These are phyloP conservation scores for Oryza meridionalis DNA, from an alignment of 176 grass and related monocot species.

Conservation along the genomic window DNA sequence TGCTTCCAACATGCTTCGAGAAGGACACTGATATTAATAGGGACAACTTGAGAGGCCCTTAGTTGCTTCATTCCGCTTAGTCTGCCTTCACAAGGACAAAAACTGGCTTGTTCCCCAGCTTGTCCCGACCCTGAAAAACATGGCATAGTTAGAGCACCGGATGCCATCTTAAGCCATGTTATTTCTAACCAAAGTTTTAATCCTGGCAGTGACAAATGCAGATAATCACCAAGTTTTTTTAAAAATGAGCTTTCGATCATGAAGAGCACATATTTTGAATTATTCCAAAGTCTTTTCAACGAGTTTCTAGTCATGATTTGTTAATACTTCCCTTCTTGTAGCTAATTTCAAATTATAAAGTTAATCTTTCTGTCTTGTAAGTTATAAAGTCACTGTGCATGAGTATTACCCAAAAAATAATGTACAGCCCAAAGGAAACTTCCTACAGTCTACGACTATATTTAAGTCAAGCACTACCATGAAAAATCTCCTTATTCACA, in stretches of 20 bases:
- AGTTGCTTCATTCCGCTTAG: conserved; percentile 30
- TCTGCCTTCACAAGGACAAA: conserved; percentile 82
- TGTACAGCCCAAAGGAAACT: background rate
- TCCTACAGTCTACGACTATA: background rate
- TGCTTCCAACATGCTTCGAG: conserved; percentile 30
- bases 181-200: conserved; percentile 16
- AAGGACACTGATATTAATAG: background rate
- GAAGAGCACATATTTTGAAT: background rate
- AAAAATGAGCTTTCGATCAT: background rate
- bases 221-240: background rate
- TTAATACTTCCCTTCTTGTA: conserved; percentile 8
- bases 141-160: conserved; percentile 19
- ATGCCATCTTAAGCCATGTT: conserved; percentile 2
- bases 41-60: conserved; percentile 33
- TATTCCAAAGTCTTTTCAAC: background rate
- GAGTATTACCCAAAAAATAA: background rate
- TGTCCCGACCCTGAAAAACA: conserved; percentile 78
- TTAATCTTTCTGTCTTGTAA: background rate
- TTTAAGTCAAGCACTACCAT: background rate
- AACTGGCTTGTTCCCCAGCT: conserved; percentile 61
- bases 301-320: background rate
- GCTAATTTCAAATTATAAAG: background rate
- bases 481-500: background rate
- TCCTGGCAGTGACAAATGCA: background rate
- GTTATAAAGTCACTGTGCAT: background rate